Base-by-base conservation (phyloP, 495 filamentous ascomycete species). In the Parathielavia appendiculata region DNA sequence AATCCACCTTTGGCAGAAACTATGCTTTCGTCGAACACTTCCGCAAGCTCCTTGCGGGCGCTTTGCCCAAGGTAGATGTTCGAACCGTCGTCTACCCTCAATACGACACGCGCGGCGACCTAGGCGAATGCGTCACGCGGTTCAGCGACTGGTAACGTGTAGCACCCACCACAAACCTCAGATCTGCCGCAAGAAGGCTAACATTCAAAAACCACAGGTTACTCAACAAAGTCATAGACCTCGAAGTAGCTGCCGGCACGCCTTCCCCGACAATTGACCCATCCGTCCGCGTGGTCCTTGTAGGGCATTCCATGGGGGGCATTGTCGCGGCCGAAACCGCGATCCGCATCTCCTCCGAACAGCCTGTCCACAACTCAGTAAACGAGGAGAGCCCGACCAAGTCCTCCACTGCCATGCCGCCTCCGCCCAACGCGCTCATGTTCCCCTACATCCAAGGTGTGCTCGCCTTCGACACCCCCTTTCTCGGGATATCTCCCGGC, bases 291-390 rank as follows among this genome's bases (percentile, higher is more conserved):
- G 86, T 86, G 22, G 81, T 97, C 60, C 76, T 98, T 0, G 76
- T 96, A 39, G 92, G 95, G 12, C 93, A 98, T 69, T 91, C 86
- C 12, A 98, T 98, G 93, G 93, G 92, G 62, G 93, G 93, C 59
- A 96, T 98, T 63, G 91, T 98, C 14, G 93, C 89, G 23, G 92
- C 91, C 20, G 93, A 98, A 57, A 85, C 89, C 0, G 73, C 93
- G 43, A 79, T 97, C 61, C 60, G 82, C 14, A 77, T 93, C 17
- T 75, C 84, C 32, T 76, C 77, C 23, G 89, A 95, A 58, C 76
- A 85, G 43, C 85, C 87, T 20, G 83, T 92, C 60, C 65, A 69
- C 66, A 63, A 63, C 49, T 60, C 61, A 56, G 66, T 59, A 50
- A 51, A 66, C 23, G 62, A 71, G 19, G 60, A 68, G 53, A 59